Evolutionary conservation across 352 stramenopile species (phyloP), one percentile per base, ranked within the genome.

Genomic region (Thalassiosira hispida): DNA sequence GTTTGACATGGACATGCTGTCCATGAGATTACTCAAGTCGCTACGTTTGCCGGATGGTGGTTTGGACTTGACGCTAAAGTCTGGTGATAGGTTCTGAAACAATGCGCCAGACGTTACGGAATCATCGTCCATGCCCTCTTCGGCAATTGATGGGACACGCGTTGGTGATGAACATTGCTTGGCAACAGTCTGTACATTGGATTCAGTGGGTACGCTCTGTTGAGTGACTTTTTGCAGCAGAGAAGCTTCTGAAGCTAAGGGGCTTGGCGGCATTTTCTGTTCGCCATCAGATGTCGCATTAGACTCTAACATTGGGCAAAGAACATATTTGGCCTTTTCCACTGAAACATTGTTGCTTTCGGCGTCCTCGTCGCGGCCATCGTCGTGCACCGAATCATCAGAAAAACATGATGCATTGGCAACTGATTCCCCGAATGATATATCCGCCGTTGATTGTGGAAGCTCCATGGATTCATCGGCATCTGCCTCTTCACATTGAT

Each of bases 21-120:
- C 23, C 20, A 52, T 62, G 8, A 51, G 29, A 61, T 73, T 53
- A 51, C 60, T 35, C 6, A 52, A 20, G 55, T 25, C 3, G 31
- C 69, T 38, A 29, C 16, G 23, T 9, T 31, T 49, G 12, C 20
- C 23, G 1, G 16, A 14, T 29, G 20, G 20, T 25, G 31, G 44
- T 61, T 47, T 69, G n/a, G 68, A 77, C 27, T 77, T 61, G 22
- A 77, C 65, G 14, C 60, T 60, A 31, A 69, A 75, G 25, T 78
- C 67, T n/a, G 67, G 67, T 29, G 75, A 83, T 35, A 83, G 29
- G 29, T 78, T 83, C 55, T 79, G 42, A 22, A 83, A 79, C 40
- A 83, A 47, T 22, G 55, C 61, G 18, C 27, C 67, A 22, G 67
- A 68, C 46, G 60, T 51, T 0, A 60, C 25, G 2, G 47, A 59